These are phyloP conservation scores for Backusella luteola DNA, from an alignment of 192 early-diverging fungal species.

Conservation along the genomic window DNA sequence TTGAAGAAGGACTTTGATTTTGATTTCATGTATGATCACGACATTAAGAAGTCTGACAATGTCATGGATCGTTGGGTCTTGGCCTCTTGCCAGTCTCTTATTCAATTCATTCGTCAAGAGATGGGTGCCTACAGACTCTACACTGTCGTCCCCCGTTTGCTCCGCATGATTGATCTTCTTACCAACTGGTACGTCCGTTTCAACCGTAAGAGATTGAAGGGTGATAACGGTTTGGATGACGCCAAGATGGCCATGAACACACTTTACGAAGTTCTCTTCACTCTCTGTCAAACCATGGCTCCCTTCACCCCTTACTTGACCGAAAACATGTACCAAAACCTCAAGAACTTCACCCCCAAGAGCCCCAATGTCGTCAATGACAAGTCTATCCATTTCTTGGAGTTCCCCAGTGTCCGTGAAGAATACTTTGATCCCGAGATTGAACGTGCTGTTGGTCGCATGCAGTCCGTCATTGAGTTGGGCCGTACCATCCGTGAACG, in stretches of 20 bases:
- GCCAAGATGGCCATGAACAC: slow-evolving; percentile 86
- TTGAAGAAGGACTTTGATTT: slow-evolving; percentile 84
- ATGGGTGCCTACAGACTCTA: slow-evolving; percentile 97
- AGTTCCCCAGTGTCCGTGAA: slow-evolving; percentile 88
- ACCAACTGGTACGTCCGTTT: slow-evolving; percentile 99
- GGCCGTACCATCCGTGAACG: slow-evolving; percentile 90
- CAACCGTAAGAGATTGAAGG: slow-evolving; percentile 97
- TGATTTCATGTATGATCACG: slow-evolving; percentile 81
- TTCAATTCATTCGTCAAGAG: slow-evolving; percentile 89
- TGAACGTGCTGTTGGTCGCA: slow-evolving; percentile 90
- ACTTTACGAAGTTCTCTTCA: slow-evolving; percentile 94
- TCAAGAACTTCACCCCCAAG: slow-evolving; percentile 73
- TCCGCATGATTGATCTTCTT: slow-evolving; percentile 87
- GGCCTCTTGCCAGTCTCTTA: slow-evolving; percentile 91
- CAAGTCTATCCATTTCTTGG: slow-evolving; percentile 91
- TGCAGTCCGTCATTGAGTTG: slow-evolving; percentile 97
- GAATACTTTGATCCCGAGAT: slow-evolving; percentile 97
- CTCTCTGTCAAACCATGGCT: slow-evolving; percentile 87
- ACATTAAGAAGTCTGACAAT: slow-evolving; percentile 71
- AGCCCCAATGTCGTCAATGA: slow-evolving; percentile 61
- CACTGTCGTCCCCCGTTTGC: slow-evolving; percentile 92
- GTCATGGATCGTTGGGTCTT: slow-evolving; percentile 99
- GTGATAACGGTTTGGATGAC: slow-evolving; percentile 88
- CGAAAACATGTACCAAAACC: slow-evolving; percentile 96
- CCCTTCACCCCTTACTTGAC: slow-evolving; percentile 97